These are phyloP conservation scores for Colletotrichum sp. DNA, from an alignment of 2,329 filamentous ascomycete genomes.

Conservation along the genomic window DNA sequence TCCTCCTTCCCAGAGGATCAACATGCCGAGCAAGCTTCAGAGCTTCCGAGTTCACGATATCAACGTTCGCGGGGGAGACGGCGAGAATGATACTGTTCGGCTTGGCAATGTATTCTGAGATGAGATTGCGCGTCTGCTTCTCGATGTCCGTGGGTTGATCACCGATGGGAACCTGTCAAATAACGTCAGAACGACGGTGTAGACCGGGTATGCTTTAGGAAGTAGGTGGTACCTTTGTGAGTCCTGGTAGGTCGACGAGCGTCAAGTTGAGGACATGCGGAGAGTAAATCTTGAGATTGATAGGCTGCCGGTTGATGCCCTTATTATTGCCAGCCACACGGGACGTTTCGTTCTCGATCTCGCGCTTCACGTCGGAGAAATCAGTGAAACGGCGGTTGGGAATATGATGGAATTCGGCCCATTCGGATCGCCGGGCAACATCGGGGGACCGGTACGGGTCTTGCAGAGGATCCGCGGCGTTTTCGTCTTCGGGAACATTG, in stretches of 20 bases:
- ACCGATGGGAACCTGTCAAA: constrained; percentile 82
- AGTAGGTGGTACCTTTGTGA: constrained; percentile 77
- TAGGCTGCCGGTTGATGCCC: constrained; percentile 95
- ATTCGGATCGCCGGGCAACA: constrained; percentile 70
- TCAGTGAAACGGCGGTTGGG: constrained; percentile 88
- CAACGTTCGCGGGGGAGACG: constrained; percentile 96
- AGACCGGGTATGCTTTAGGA: not conserved
- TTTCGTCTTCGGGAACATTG: constrained; percentile 81
- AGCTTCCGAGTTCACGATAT: constrained; percentile 97
- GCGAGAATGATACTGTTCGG: constrained; percentile 98
- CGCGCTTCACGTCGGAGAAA: constrained; percentile 90
- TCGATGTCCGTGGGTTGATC: constrained; percentile 98
- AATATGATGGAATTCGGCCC: constrained; percentile 97
- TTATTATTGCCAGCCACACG: constrained; percentile 95
- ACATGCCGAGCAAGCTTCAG: constrained; percentile 97
- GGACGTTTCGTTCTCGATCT: constrained; percentile 96
- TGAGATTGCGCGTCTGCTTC: constrained; percentile 95
- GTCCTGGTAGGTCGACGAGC: constrained; percentile 90
- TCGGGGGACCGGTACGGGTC: constrained; percentile 80
- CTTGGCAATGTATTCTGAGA: constrained; percentile 98
- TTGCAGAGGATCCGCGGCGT: constrained; percentile 67
- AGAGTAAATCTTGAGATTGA: constrained; percentile 98
- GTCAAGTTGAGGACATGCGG: constrained; percentile 96
- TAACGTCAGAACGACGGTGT: constrained; percentile 12
- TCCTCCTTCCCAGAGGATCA: constrained; percentile 90